Evolutionary conservation across 805 yeast species (phyloP).

Genomic region (Ogataea glucozyma): DNA sequence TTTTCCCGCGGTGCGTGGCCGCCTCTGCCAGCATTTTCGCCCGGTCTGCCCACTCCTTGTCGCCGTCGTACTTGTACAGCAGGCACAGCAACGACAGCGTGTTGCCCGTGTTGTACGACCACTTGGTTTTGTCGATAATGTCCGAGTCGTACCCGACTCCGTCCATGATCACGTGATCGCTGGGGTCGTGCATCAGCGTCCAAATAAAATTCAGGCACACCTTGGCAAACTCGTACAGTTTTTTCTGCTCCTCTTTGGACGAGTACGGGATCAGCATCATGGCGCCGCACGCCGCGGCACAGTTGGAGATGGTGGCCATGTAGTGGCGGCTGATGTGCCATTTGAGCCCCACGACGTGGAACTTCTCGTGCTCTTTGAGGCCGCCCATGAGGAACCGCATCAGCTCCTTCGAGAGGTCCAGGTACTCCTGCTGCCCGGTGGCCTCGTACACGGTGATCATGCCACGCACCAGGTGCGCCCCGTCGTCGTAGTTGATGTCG

Average conservation of each 20-base stretch:
- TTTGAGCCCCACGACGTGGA: constrained; percentile 57
- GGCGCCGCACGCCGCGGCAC: constrained; percentile 64
- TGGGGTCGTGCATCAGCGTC: constrained; percentile 49
- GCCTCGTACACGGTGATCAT: constrained; percentile 68
- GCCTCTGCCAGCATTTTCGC: constrained; percentile 56
- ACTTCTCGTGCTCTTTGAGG: constrained; percentile 49
- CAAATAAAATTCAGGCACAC: constrained; percentile 61
- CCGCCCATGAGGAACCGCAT: constrained; percentile 70
- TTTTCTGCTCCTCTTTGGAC: constrained; percentile 36
- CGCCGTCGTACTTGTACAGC: constrained; percentile 51
- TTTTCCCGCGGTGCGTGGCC: constrained; percentile 54
- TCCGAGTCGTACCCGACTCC: constrained; percentile 54
- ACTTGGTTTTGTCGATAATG: constrained; percentile 53
- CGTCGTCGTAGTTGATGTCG: constrained; percentile 73
- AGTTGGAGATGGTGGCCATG: constrained; percentile 66
- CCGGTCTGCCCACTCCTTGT: constrained; percentile 49
- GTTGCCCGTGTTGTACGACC: constrained; percentile 71
- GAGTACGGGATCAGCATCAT: constrained; percentile 55
- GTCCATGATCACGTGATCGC: constrained; percentile 59
- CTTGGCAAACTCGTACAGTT: constrained; percentile 57
- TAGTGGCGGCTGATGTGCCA: constrained; percentile 67
- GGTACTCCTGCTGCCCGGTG: constrained; percentile 52
- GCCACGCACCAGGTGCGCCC: constrained; percentile 72
- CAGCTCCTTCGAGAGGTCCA: constrained; percentile 59
- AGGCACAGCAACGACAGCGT: constrained; percentile 56